Evolutionary conservation across 371 early-diverging fungal species (phyloP), one percentile per base, ranked within the genome.

Genomic region (Mortierella sp.): DNA sequence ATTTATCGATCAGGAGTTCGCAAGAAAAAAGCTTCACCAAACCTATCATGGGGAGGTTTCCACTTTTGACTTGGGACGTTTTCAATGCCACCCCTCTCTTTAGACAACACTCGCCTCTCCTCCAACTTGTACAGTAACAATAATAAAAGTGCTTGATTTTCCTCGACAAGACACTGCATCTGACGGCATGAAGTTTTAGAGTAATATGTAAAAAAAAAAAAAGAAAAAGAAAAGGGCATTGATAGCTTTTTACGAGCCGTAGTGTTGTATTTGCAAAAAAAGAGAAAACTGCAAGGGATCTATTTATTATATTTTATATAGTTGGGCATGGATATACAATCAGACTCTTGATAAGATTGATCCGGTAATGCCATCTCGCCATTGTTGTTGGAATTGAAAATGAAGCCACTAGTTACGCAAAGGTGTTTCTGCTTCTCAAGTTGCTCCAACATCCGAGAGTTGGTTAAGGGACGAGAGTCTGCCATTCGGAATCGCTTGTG

Each of bases 51-150:
- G 45, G 16, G 16, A 43, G 45, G 45, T 16, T 16, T 43, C 45
- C 45, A 43, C 11, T 15, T 15, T 45, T 11, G n/a, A 22, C 21
- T 36, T 8, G 16, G 36, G 36, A 52, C 40, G 24, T 11, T 21
- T 32, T 13, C 48, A 33, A 45, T 45, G 7, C 45, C 57, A 8
- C n/a, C 58, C 58, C 28, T 52, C 61, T 33, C 28, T 21, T 24
- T 58, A 43, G 61, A 69, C 69, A 69, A 58, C 16, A 28, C 4
- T 9, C 33, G 3, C 64, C 47, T 38, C 55, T 13, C 16, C 16
- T 61, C 32, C 63, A 50, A 33, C 53, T 15, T 65, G 53, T 65
- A 50, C 65, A 65, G 48, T 63, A 63, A 11, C 19, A 58, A 5
- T n/a, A 58, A 58, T 58, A 58, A 58, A 58, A 32, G 9, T 10